phyloP scores from a whole-genome alignment of 208 protist genomes.

The Leishmania tropica region DNA sequence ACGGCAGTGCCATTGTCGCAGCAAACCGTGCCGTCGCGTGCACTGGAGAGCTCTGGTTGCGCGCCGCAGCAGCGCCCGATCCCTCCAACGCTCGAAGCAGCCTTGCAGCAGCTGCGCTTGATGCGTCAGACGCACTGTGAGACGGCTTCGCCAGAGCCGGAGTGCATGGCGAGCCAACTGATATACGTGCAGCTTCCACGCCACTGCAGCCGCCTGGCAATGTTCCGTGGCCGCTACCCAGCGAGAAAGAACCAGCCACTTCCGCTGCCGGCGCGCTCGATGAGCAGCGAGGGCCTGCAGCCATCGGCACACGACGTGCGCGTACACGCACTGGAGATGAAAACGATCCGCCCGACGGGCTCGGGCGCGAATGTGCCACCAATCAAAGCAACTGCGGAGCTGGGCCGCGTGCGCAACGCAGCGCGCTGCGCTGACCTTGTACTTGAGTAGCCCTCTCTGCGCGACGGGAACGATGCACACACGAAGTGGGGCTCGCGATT shows the following conservation, averaged over 20 bases:
- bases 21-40: constrained; percentile 6
- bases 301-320: constrained; percentile 7
- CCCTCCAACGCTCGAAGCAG: constrained; percentile 38
- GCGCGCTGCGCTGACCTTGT: constrained; percentile 10
- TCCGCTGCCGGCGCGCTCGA: constrained; percentile 1
- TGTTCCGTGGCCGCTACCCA: constrained; percentile 10
- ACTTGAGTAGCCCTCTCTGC: constrained; percentile 18
- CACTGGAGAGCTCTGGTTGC: constrained; percentile 2
- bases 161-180: constrained; percentile 16
- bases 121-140: not conserved
- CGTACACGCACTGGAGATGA: constrained; percentile 5
- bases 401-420: constrained; percentile 8
- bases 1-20: constrained; percentile 24
- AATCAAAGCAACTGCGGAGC: constrained; percentile 18
- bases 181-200: constrained; percentile 13
- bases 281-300: constrained; percentile 15
- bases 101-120: constrained; percentile 10
- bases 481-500: constrained; percentile 11
- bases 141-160: constrained; percentile 5
- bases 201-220: constrained; percentile 7
- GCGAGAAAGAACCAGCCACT: constrained; percentile 10
- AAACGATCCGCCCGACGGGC: constrained; percentile 13
- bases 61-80: constrained; percentile 9
- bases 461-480: not conserved
- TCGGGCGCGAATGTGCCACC: constrained; percentile 12